These are phyloP conservation scores for Cryptosporidium viatorum DNA, from an alignment of 169 alveolate genomes.

Conservation along the genomic window DNA sequence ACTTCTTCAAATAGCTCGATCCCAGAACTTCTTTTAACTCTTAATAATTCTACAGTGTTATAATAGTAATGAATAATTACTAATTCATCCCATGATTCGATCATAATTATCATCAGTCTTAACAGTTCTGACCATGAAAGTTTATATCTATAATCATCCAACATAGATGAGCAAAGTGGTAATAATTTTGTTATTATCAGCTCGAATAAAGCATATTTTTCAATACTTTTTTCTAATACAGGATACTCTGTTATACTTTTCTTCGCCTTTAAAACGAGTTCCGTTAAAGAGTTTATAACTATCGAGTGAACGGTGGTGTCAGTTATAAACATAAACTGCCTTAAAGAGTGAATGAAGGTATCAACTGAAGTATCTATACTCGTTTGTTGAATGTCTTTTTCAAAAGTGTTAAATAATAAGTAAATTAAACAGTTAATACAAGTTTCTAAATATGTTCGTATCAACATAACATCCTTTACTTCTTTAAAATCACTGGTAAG, in stretches of 20 bases:
- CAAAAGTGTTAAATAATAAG: not conserved
- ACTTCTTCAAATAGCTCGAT: slow-evolving; percentile 1
- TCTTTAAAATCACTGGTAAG: not conserved
- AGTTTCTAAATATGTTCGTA: slow-evolving; percentile 9
- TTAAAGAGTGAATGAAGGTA: slow-evolving; percentile 4
- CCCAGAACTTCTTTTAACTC: not conserved
- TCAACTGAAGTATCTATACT: not conserved
- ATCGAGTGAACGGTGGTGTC: not conserved
- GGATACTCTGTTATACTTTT: not conserved
- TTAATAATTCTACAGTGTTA: not conserved
- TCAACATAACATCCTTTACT: not conserved
- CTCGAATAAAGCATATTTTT: slow-evolving; percentile 7
- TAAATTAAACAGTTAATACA: slow-evolving; percentile 21
- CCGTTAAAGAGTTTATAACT: slow-evolving; percentile 1
- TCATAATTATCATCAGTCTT: not conserved
- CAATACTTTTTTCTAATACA: not conserved
- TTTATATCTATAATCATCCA: slow-evolving; percentile 60
- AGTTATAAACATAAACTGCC: not conserved
- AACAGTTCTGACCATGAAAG: slow-evolving; percentile 11
- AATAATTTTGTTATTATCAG: slow-evolving; percentile 7
- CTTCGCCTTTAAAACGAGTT: not conserved
- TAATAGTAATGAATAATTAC: not conserved
- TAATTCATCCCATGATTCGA: slow-evolving; percentile 68
- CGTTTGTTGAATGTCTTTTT: not conserved
- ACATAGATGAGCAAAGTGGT: slow-evolving; percentile 17